These are phyloP conservation scores for Przewalskia tangutica DNA, from an alignment of 257 asterid species.

Conservation along the genomic window DNA sequence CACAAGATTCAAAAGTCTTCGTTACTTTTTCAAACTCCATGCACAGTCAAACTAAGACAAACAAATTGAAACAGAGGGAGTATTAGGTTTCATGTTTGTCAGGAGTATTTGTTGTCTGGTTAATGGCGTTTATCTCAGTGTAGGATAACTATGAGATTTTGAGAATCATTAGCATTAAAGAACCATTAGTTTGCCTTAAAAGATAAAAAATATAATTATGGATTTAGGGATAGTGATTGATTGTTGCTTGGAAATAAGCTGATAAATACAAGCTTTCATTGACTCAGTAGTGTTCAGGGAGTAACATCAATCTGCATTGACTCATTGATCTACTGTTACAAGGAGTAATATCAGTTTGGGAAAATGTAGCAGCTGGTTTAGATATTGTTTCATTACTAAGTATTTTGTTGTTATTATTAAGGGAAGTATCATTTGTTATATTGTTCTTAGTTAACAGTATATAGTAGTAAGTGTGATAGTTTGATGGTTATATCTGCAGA, in stretches of 20 bases:
- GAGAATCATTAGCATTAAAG: not conserved
- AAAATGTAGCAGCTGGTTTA: not conserved
- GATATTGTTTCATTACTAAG: not conserved
- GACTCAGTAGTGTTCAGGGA: too few relatives aligned
- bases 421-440: not conserved
- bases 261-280: too few relatives aligned
- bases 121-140: not conserved
- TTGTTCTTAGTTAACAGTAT: not conserved
- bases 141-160: not conserved
- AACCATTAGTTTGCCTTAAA: not conserved
- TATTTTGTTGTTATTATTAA: not conserved
- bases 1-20: too few relatives aligned
- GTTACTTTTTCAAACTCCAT: too few relatives aligned
- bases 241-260: too few relatives aligned
- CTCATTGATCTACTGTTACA: not conserved
- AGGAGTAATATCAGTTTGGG: not conserved
- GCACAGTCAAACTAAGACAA: too few relatives aligned
- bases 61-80: too few relatives aligned
- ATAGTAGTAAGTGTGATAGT: not conserved
- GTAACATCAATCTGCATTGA: too few relatives aligned
- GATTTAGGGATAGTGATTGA: too few relatives aligned
- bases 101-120: not conserved
- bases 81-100: not conserved
- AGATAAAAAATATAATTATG: not conserved
- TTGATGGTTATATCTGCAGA: constrained; percentile 7